Percentiles rank a stretch among this genome's conserved stretches.
Conservation (phyloP, 495 filamentous ascomycete species). For the Podospora sp. region DNA sequence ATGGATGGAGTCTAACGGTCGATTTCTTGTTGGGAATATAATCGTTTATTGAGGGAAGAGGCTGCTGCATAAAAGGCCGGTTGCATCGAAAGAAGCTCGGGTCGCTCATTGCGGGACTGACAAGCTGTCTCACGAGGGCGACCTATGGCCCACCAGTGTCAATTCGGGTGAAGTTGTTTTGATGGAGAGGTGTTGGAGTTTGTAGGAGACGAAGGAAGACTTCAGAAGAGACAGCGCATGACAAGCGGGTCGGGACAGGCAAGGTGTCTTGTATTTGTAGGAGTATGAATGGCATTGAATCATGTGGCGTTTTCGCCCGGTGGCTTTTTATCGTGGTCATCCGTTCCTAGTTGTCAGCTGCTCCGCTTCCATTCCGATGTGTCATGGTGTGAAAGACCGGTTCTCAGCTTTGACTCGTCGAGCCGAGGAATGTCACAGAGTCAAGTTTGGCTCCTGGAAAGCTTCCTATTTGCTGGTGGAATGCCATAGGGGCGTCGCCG, state of each 20-base stretch:
- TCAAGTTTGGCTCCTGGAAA: not conserved
- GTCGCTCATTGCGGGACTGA: not conserved
- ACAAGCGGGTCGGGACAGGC: not conserved
- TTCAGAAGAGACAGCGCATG: not conserved
- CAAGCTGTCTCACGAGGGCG: not conserved
- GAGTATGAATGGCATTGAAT: conserved; percentile 9
- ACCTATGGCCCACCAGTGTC: not conserved
- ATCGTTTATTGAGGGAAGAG: not conserved
- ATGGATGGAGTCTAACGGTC: not conserved
- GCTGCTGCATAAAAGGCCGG: not conserved
- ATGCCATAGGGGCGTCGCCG: not conserved
- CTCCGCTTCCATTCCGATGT: not conserved
- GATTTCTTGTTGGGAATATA: not conserved
- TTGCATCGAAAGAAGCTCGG: not conserved
- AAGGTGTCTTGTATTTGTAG: conserved; percentile 13
- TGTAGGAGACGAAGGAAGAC: not conserved
- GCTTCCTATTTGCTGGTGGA: conserved; percentile 1
- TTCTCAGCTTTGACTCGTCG: conserved; percentile 1
- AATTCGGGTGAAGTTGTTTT: no score
- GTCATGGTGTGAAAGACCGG: not conserved
- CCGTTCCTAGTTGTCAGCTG: not conserved
- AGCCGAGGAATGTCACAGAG: not conserved
- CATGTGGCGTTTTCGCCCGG: not conserved
- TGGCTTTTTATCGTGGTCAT: not conserved
- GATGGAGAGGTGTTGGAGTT: conserved; percentile 2